A percentile compares a stretch with the other conserved stretches of the same genome.
phyloP scores from a whole-genome alignment of 2,329 filamentous ascomycete species.

The Zymoseptoria tritici region DNA sequence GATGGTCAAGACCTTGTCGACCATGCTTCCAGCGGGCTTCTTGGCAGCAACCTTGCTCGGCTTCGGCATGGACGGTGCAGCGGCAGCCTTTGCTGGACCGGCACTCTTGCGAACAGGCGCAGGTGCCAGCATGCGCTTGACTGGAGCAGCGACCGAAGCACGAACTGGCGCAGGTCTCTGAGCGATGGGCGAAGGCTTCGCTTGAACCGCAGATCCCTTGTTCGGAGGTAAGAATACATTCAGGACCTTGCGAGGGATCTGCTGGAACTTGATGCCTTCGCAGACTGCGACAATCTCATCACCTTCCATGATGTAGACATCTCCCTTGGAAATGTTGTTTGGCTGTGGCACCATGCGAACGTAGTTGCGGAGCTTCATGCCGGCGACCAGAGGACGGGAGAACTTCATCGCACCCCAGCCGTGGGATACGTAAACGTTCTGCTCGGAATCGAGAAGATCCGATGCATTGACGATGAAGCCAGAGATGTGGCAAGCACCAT shows the following conservation, averaged over 20 bases:
- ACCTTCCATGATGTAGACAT: slow-evolving; percentile 55
- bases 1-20: slow-evolving; percentile 53
- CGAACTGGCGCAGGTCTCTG: slow-evolving; percentile 25
- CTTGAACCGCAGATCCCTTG: slow-evolving; percentile 28
- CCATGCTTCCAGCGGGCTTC: slow-evolving; percentile 43
- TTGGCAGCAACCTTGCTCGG: slow-evolving; percentile 43
- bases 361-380: slow-evolving; percentile 50
- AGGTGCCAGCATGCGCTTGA: slow-evolving; percentile 13
- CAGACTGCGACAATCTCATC: slow-evolving; percentile 52
- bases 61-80: slow-evolving; percentile 40
- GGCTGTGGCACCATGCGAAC: slow-evolving; percentile 54
- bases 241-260: slow-evolving; percentile 58
- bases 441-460: slow-evolving; percentile 51
- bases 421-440: slow-evolving; percentile 55
- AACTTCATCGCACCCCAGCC: slow-evolving; percentile 54
- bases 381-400: slow-evolving; percentile 36
- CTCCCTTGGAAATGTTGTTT: slow-evolving; percentile 50
- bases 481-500: slow-evolving; percentile 50
- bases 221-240: slow-evolving; percentile 61
- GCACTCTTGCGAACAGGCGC: slow-evolving; percentile 17
- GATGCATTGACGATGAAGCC: slow-evolving; percentile 56
- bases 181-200: slow-evolving; percentile 33
- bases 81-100: slow-evolving; percentile 18
- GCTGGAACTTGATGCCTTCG: slow-evolving; percentile 58
- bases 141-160: slow-evolving; percentile 27